Base-by-base conservation (phyloP, 139 green algal species). In the Chlorella sp. region DNA sequence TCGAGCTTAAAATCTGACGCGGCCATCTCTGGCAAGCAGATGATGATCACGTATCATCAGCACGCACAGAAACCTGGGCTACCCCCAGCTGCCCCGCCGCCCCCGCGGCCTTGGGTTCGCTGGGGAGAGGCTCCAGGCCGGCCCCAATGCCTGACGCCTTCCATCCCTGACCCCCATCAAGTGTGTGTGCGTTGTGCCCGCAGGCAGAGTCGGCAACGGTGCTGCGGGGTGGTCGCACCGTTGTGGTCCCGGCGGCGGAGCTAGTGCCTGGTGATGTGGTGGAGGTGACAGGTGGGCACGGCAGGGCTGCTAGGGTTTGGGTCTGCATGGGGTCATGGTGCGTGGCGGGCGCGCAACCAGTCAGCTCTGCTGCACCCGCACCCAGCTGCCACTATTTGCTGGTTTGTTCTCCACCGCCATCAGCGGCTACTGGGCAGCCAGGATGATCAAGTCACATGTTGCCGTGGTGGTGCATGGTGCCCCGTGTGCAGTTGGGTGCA, bases 181-280 rank as follows among this genome's bases (percentile, higher is more conserved):
- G 10, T 55, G 42, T 17, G 22, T 64, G 32, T 55, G 32, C 32
- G 17, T 67, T 14, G 2, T 32, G 17, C n/a, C n/a, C 74, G 32
- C 79, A 91, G 87, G 87, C 87, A 2, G 82, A 88, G 66, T 67
- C 35, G 20, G 85, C 87, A 1, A 88, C 77, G 22, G 85, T 87
- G 49, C 59, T 92, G 67, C 83, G 87, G 1, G 64, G 76, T 35
- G 85, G 85, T 2, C 75, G 74, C 70, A 51, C 92, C 77, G 5
- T 14, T 3, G 10, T 42, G 27, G 29, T 72, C 20, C 42, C 67
- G 2, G 33, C 67, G 2, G 42, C 49, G 14, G 67, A 72, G n/a
- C 87, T 99, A 49, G 93, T 99, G 31, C 94, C 94, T 3, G 96
- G 96, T 24, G 96, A 99, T 70, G 74, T 99, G 1, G 87, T 99